Evolutionary conservation across 345 rosid genomes (phyloP).

Genomic region (Citrus medica): DNA sequence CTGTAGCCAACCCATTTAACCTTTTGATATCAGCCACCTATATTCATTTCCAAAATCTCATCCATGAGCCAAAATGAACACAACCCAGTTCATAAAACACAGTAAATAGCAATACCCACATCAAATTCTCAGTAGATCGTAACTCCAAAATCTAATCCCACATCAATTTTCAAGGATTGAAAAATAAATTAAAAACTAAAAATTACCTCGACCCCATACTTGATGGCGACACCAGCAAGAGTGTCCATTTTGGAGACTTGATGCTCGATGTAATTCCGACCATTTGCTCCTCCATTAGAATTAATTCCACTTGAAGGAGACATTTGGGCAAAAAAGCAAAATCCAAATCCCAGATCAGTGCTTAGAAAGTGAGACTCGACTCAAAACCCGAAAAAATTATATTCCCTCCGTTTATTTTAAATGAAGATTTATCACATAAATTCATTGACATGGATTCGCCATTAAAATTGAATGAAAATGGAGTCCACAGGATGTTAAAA

Average conservation of each 20-base stretch:
- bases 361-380: not conserved
- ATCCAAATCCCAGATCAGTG: constrained; percentile 4
- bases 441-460: not conserved
- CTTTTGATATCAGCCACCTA: constrained; percentile 62
- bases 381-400: not conserved
- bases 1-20: constrained; percentile 63
- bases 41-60: constrained; percentile 15
- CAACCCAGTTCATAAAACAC: constrained; percentile 1
- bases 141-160: not conserved
- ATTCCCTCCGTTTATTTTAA: not conserved
- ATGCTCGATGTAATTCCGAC: constrained; percentile 46
- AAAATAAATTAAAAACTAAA: not conserved
- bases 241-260: constrained; percentile 60
- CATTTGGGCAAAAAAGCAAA: constrained; percentile 19
- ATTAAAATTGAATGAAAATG: not conserved
- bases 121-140: not conserved
- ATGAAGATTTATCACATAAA: not conserved
- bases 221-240: constrained; percentile 71
- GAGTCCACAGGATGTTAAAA: not conserved
- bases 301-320: constrained; percentile 32
- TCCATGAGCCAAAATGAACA: not conserved
- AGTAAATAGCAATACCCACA: not conserved
- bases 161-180: not conserved
- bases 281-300: constrained; percentile 9
- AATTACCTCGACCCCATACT: constrained; percentile 68